Base-by-base conservation (phyloP, 108 stramenopile species). In the Conticribra guillardii region DNA sequence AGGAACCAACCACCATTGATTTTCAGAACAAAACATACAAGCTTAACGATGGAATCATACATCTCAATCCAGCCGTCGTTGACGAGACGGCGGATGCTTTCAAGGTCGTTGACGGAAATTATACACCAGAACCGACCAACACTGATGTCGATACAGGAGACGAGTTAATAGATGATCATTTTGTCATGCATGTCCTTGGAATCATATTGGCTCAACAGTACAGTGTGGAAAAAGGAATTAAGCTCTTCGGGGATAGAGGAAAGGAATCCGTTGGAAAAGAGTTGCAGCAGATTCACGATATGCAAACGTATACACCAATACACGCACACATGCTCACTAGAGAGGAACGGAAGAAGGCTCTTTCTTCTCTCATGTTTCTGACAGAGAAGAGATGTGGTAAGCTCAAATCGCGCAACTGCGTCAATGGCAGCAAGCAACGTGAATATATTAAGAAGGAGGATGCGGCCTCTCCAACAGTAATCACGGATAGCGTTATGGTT, bases 391-490 rank as follows among this genome's bases (percentile, higher is more conserved):
- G 67, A 22, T 18, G 18, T 47, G 67, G 67, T 3, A 29, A 41
- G 44, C 9, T 55, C 9, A 67, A 67, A 24, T 32, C 26, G 19
- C 51, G 28, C 2, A 30, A 26, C 30, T 66, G 51, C 49, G 65
- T 28, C 19, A 21, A 66, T 16, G 51, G 65, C 21, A 32, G 52
- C 5, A 16, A 16, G 19, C 65, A 66, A 23, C 0, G 51, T 2
- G 28, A 55, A 4, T 28, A 28, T 28, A 7, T 9, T 22, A 21
- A 21, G 15, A 55, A 55, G 28, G 54, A 53, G 9, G 30, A 53
- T 11, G 32, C 65, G 14, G 34, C 51, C 31, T 52, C 65, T 31
- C 65, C 65, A 22, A 66, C 65, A 22, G 65, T 54, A 2, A 21
- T 28, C 8, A 54, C 27, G 23, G 65, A 66, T 7, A 24, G 23